Conservation (phyloP, 805 yeast species). For the Candida corydali region DNA sequence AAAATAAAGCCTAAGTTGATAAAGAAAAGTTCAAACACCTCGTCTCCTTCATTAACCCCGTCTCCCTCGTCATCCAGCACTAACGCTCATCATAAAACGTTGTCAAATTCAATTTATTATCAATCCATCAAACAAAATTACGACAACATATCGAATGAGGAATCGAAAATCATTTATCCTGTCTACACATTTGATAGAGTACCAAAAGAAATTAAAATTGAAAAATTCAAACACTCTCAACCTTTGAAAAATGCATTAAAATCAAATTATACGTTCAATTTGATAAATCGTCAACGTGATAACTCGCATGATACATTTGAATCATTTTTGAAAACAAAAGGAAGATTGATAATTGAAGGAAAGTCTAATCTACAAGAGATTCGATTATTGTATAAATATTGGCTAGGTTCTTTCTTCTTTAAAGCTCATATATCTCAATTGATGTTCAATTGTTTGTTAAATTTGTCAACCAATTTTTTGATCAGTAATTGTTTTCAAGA, state of each 20-base stretch:
- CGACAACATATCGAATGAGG: conserved; percentile 26
- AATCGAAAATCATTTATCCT: conserved; percentile 31
- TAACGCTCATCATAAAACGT: background rate
- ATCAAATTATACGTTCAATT: background rate
- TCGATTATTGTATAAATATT: conserved; percentile 25
- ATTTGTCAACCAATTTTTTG: conserved; percentile 36
- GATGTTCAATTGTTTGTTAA: conserved; percentile 35
- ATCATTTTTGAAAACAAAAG: conserved; percentile 8
- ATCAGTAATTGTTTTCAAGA: conserved; percentile 20
- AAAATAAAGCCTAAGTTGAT: too few relatives aligned
- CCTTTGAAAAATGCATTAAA: background rate
- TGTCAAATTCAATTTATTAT: background rate
- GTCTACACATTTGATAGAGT: conserved; percentile 17
- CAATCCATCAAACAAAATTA: conserved; percentile 21
- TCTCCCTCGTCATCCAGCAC: background rate
- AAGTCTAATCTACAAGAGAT: conserved; percentile 23
- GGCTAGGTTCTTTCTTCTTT: conserved; percentile 31
- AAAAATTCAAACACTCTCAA: background rate
- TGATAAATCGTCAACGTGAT: background rate
- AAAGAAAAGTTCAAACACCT: background rate
- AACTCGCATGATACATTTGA: conserved; percentile 8
- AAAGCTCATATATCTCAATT: conserved; percentile 18
- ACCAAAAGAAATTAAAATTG: background rate
- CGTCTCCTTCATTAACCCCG: background rate
- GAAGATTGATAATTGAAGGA: conserved; percentile 20